A percentile compares a stretch with the other conserved stretches of the same genome.
phyloP scores from a whole-genome alignment of 2,329 filamentous ascomycete genomes.

The Colletotrichum trifolii region DNA sequence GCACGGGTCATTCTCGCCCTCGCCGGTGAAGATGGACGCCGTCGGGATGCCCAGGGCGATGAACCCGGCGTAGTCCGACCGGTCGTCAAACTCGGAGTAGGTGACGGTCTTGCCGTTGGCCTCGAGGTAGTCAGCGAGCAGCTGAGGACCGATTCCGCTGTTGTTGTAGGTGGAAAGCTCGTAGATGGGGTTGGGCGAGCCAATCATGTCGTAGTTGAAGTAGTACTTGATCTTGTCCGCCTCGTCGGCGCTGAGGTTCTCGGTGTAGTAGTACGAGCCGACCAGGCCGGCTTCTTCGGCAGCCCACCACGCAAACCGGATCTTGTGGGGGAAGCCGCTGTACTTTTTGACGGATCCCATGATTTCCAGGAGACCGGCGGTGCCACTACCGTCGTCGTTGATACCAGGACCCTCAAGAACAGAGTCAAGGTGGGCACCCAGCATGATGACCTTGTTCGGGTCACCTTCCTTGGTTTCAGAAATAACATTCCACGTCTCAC shows the following conservation, averaged over 20 bases:
- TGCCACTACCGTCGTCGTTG: conserved; percentile 55
- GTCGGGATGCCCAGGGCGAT: conserved; percentile 52
- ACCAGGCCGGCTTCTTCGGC: conserved; percentile 55
- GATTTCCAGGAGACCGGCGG: conserved; percentile 50
- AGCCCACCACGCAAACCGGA: conserved; percentile 56
- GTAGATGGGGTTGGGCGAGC: conserved; percentile 51
- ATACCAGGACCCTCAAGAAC: conserved; percentile 52
- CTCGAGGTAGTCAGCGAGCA: conserved; percentile 48
- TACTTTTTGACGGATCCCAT: conserved; percentile 49
- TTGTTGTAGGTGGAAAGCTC: conserved; percentile 49
- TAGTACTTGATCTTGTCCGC: conserved; percentile 71
- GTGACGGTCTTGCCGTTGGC: conserved; percentile 46
- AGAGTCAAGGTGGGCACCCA: conserved; percentile 54
- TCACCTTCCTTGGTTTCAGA: conserved; percentile 56
- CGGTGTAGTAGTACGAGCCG: conserved; percentile 54
- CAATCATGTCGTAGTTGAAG: conserved; percentile 79
- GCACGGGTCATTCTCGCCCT: conserved; percentile 48
- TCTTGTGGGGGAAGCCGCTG: conserved; percentile 52
- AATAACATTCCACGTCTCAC: conserved; percentile 53
- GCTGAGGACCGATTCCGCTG: conserved; percentile 48
- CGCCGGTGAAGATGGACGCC: conserved; percentile 54
- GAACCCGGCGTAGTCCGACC: conserved; percentile 54
- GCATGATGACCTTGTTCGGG: conserved; percentile 53
- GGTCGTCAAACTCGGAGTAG: conserved; percentile 49
- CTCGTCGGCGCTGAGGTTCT: conserved; percentile 49